Percentiles rank a stretch among this genome's conserved stretches.
Conservation (phyloP, 1,284 basidiomycete species). For the Ustilago esculenta region DNA sequence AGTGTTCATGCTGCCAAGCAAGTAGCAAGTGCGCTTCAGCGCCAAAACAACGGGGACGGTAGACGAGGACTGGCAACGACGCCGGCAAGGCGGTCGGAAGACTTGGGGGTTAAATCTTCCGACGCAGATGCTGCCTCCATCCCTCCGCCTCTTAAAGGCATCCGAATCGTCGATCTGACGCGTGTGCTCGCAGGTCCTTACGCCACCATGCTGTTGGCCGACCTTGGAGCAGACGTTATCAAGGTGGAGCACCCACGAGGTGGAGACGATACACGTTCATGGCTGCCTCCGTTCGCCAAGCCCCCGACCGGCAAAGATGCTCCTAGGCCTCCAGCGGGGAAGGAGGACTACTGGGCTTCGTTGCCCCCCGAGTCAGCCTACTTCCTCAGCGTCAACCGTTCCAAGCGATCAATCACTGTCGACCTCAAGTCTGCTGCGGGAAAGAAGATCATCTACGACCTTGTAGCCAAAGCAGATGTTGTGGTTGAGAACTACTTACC, state of each 20-base stretch:
- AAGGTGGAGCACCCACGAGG: conserved; percentile 71
- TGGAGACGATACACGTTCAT: conserved; percentile 86
- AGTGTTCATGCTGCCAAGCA: neutral
- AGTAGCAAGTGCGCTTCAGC: neutral
- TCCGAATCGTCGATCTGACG: conserved; percentile 85
- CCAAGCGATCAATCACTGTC: conserved; percentile 83
- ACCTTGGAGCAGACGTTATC: conserved; percentile 88
- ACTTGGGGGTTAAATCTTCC: neutral
- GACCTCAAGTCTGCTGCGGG: conserved; percentile 85
- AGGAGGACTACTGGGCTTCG: conserved; percentile 71
- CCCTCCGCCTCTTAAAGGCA: conserved; percentile 78
- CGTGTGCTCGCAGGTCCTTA: conserved; percentile 89
- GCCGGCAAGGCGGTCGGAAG: conserved; percentile 2
- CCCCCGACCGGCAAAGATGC: conserved; percentile 40
- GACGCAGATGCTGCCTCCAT: conserved; percentile 46
- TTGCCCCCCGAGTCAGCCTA: conserved; percentile 91
- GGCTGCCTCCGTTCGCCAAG: conserved; percentile 58
- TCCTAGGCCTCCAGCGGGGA: conserved; percentile 64
- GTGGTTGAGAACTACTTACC: conserved; percentile 70
- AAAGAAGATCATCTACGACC: conserved; percentile 78
- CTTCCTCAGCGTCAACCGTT: conserved; percentile 87
- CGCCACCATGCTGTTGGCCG: conserved; percentile 80
- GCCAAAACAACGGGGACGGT: neutral
- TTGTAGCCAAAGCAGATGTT: conserved; percentile 82
- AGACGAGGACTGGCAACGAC: conserved; percentile 4